These are phyloP conservation scores for Alternaria gansuensis DNA, from an alignment of 2,329 filamentous ascomycete genomes.

Conservation along the genomic window DNA sequence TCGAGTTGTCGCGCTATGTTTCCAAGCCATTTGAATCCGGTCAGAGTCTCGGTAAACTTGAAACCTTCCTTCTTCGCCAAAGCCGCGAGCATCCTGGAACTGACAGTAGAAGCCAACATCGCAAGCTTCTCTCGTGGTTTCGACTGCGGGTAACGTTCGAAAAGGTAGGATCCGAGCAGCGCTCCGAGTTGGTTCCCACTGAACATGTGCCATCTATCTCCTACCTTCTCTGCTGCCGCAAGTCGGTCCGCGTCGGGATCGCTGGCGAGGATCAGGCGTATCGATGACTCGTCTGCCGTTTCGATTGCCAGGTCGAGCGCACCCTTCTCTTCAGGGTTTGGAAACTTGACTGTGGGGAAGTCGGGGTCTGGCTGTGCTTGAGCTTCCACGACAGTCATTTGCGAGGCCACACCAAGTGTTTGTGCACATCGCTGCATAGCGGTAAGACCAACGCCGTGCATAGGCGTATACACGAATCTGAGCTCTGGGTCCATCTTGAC, in stretches of 20 bases:
- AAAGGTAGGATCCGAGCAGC: constrained; percentile 66
- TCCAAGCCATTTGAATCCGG: constrained; percentile 74
- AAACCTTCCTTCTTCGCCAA: constrained; percentile 66
- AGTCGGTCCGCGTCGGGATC: constrained; percentile 73
- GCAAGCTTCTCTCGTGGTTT: constrained; percentile 56
- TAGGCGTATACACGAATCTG: constrained; percentile 64
- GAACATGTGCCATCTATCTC: constrained; percentile 66
- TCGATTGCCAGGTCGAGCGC: constrained; percentile 67
- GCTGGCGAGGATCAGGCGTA: constrained; percentile 66
- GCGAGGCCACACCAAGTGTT: constrained; percentile 52
- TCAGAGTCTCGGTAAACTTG: constrained; percentile 68
- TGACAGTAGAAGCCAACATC: constrained; percentile 71
- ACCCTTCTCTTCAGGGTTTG: constrained; percentile 71
- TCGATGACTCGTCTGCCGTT: constrained; percentile 61
- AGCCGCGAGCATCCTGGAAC: constrained; percentile 68
- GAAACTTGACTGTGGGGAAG: constrained; percentile 71
- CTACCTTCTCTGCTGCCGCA: constrained; percentile 67
- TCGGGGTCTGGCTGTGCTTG: constrained; percentile 69
- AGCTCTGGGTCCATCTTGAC: constrained; percentile 39
- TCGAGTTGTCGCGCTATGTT: constrained; percentile 65
- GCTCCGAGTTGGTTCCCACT: constrained; percentile 72
- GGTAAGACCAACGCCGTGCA: constrained; percentile 64
- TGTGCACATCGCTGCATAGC: constrained; percentile 57
- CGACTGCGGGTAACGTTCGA: constrained; percentile 57
- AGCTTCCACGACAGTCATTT: constrained; percentile 59